phyloP scores from a whole-genome alignment of 179 eudicot species.

The Vitellaria paradoxa region DNA sequence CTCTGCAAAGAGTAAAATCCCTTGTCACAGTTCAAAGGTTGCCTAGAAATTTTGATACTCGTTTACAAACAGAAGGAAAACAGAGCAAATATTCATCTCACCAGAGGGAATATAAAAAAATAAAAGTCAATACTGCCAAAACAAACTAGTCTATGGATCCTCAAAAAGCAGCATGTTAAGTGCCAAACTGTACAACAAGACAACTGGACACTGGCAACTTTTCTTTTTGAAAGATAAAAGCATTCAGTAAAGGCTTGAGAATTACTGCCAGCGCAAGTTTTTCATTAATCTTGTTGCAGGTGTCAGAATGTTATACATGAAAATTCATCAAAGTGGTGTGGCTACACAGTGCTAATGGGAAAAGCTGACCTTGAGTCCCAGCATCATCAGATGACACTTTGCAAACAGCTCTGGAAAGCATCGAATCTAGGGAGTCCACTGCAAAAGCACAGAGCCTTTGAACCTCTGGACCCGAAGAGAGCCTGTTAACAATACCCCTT shows the following conservation, averaged over 20 bases:
- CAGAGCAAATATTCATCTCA: neutral
- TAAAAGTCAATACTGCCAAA: neutral
- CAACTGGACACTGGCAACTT: neutral
- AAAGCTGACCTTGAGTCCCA: conserved; percentile 35
- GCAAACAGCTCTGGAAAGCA: conserved; percentile 24
- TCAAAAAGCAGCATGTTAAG: neutral
- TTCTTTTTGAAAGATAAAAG: neutral
- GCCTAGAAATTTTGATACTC: neutral
- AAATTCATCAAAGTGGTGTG: neutral
- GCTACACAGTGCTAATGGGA: neutral
- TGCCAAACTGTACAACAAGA: conserved; percentile 9
- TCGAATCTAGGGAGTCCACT: conserved; percentile 51
- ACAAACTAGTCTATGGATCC: neutral
- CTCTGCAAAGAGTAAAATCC: conserved; percentile 29
- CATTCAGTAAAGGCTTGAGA: neutral
- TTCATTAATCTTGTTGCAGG: conserved; percentile 6
- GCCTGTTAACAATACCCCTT: conserved; percentile 89
- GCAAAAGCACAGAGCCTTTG: conserved; percentile 76
- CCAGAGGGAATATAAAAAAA: neutral
- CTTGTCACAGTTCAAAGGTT: conserved; percentile 1
- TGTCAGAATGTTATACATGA: neutral
- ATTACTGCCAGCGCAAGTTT: neutral
- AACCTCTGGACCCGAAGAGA: conserved; percentile 76
- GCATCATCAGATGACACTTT: conserved; percentile 14
- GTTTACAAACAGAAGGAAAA: neutral